phyloP scores from a whole-genome alignment of 129 eudicot species.

The Tagetes erecta region DNA sequence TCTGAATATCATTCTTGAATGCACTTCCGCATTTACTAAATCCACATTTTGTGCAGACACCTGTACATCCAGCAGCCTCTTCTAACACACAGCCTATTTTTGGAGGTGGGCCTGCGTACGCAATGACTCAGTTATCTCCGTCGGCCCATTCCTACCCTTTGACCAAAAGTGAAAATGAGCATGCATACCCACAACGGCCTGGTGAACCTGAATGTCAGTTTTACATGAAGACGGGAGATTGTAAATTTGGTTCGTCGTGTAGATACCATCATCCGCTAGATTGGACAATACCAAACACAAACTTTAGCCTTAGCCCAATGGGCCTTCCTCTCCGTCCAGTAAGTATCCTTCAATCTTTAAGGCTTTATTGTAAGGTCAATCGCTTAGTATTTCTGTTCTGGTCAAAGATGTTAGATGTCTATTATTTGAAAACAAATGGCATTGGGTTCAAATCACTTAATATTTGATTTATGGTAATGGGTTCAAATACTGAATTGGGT shows the following conservation, averaged over 20 bases:
- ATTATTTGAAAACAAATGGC: neutral
- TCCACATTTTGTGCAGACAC: slow-evolving; percentile 45
- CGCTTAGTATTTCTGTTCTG: neutral
- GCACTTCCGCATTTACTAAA: neutral
- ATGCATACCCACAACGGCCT: slow-evolving; percentile 73
- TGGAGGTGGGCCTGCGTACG: slow-evolving; percentile 61
- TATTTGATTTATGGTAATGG: neutral
- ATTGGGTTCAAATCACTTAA: neutral
- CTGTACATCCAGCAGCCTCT: slow-evolving; percentile 56
- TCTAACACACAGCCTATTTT: slow-evolving; percentile 41
- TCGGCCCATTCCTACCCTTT: slow-evolving; percentile 62
- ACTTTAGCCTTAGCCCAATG: slow-evolving; percentile 68
- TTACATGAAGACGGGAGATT: slow-evolving; percentile 76
- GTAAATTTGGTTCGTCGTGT: slow-evolving; percentile 89
- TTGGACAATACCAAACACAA: slow-evolving; percentile 47
- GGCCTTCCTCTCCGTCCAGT: slow-evolving; percentile 93
- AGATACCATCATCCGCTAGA: slow-evolving; percentile 84
- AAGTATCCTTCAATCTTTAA: slow-evolving; percentile 28
- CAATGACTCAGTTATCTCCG: slow-evolving; percentile 70
- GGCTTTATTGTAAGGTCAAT: slow-evolving; percentile 10
- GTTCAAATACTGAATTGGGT: neutral
- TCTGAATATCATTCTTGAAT: neutral
- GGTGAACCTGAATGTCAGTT: slow-evolving; percentile 86
- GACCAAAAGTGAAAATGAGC: slow-evolving; percentile 55
- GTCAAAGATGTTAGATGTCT: neutral